These are phyloP conservation scores for Fagus crenata DNA, from an alignment of 306 rosid genomes.

Conservation along the genomic window DNA sequence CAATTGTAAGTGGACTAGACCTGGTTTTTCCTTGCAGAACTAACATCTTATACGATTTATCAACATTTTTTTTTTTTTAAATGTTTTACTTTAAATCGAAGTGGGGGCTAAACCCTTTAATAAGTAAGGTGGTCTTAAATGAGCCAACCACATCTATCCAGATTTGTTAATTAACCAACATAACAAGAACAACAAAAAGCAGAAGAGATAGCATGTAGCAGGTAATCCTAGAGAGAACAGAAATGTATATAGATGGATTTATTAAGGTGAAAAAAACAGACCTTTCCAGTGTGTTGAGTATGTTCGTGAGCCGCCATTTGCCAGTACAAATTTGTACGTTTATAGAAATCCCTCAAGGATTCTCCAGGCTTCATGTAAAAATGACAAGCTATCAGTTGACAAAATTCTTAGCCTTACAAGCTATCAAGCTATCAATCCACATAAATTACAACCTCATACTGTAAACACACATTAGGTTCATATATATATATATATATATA, in stretches of 20 bases:
- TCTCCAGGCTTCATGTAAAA: slow-evolving; percentile 72
- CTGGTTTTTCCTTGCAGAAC: neutral
- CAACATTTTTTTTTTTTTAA: neutral
- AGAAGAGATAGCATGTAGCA: slow-evolving; percentile 21
- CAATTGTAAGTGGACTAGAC: slow-evolving; percentile 14
- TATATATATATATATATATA: too few relatives aligned
- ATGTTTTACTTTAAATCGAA: neutral
- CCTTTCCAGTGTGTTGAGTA: slow-evolving; percentile 98
- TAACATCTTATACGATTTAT: neutral
- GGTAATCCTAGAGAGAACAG: neutral
- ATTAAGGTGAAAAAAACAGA: slow-evolving; percentile 23
- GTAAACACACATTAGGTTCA: too few relatives aligned
- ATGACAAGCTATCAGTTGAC: slow-evolving; percentile 36
- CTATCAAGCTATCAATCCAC: too few relatives aligned
- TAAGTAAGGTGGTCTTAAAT: neutral
- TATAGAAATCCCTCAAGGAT: slow-evolving; percentile 82
- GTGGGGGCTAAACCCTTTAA: neutral
- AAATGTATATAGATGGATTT: neutral
- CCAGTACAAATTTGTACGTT: slow-evolving; percentile 93
- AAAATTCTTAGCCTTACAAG: neutral
- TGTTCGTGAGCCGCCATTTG: slow-evolving; percentile 99
- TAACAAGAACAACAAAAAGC: slow-evolving; percentile 1
- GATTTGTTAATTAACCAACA: neutral
- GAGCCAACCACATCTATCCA: neutral
- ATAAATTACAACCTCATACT: too few relatives aligned